Conservation (phyloP, 2,329 filamentous ascomycete genomes). For the Paecilomyces dactylethromorphus region DNA sequence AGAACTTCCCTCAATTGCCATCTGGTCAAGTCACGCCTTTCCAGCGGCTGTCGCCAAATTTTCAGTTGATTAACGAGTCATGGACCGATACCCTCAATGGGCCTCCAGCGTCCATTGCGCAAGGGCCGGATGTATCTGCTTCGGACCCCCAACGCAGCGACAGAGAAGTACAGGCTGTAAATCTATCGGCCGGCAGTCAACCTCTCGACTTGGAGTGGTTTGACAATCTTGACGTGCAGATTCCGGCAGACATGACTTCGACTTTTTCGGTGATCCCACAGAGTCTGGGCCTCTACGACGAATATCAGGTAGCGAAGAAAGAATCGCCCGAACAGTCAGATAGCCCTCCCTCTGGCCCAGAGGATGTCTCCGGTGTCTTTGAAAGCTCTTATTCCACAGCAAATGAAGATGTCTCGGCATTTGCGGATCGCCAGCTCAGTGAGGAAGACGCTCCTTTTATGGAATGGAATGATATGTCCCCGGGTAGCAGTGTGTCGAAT, state of each 20-base stretch:
- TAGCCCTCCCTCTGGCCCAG: constrained; percentile 27
- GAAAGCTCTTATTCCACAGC: constrained; percentile 27
- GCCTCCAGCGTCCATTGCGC: neutral
- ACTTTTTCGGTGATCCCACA: constrained; percentile 15
- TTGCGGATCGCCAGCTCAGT: constrained; percentile 23
- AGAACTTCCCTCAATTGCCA: constrained; percentile 22
- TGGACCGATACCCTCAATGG: constrained; percentile 5
- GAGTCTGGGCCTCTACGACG: constrained; percentile 10
- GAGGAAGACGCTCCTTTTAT: constrained; percentile 18
- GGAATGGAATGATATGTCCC: constrained; percentile 21
- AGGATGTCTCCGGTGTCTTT: constrained; percentile 25
- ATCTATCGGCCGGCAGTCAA: constrained; percentile 17
- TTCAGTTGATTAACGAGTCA: constrained; percentile 2
- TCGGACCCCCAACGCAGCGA: neutral
- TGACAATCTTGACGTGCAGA: constrained; percentile 24
- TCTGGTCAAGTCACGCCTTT: constrained; percentile 17
- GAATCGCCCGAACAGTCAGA: constrained; percentile 25
- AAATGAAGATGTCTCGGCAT: constrained; percentile 21
- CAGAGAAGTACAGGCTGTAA: constrained; percentile 4
- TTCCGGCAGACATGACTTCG: constrained; percentile 22
- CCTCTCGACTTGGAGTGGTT: constrained; percentile 29
- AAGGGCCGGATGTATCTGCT: constrained; percentile 3
- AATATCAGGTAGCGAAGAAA: constrained; percentile 7
- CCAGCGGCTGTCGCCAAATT: constrained; percentile 3
- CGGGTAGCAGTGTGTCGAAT: constrained; percentile 18